A percentile compares a stretch with the other conserved stretches of the same genome.
Evolutionary conservation across 208 protist genomes (phyloP).

Genomic region (Leishmania tropica): DNA sequence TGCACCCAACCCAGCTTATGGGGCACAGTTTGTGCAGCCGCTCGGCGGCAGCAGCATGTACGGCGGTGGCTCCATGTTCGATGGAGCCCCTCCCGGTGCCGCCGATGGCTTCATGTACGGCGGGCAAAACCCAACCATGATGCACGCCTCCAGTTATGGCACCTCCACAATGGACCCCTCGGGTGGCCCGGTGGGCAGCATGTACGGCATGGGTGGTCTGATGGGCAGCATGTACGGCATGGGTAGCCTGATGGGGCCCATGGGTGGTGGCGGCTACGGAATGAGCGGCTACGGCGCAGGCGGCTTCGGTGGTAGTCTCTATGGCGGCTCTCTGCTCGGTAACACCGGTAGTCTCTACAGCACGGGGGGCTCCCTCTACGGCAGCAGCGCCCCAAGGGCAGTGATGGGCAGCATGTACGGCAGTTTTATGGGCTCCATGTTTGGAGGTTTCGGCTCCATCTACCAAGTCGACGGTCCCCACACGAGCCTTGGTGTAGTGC

Average conservation of each 20-base stretch:
- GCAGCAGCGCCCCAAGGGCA: slow-evolving; percentile 23
- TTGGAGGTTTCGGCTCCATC: slow-evolving; percentile 40
- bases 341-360: slow-evolving; percentile 45
- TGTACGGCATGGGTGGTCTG: slow-evolving; percentile 16
- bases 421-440: slow-evolving; percentile 27
- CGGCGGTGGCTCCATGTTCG: neutral
- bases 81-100: neutral
- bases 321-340: slow-evolving; percentile 43
- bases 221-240: slow-evolving; percentile 25
- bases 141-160: neutral
- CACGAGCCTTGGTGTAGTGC: slow-evolving; percentile 43
- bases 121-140: neutral
- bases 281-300: slow-evolving; percentile 24
- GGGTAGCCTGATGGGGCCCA: slow-evolving; percentile 25
- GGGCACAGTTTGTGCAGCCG: slow-evolving; percentile 12
- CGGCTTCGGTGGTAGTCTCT: slow-evolving; percentile 40
- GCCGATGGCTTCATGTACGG: neutral
- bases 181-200: neutral
- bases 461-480: slow-evolving; percentile 38
- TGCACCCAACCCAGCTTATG: slow-evolving; percentile 7
- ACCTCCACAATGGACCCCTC: neutral
- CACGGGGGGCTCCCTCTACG: slow-evolving; percentile 52
- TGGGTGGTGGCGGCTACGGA: slow-evolving; percentile 29
- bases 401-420: slow-evolving; percentile 55
- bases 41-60: neutral